Percentiles rank a stretch among this genome's conserved stretches.
These are phyloP conservation scores for Basidioascus undulatus DNA, from an alignment of 768 basidiomycete species.

Conservation along the genomic window DNA sequence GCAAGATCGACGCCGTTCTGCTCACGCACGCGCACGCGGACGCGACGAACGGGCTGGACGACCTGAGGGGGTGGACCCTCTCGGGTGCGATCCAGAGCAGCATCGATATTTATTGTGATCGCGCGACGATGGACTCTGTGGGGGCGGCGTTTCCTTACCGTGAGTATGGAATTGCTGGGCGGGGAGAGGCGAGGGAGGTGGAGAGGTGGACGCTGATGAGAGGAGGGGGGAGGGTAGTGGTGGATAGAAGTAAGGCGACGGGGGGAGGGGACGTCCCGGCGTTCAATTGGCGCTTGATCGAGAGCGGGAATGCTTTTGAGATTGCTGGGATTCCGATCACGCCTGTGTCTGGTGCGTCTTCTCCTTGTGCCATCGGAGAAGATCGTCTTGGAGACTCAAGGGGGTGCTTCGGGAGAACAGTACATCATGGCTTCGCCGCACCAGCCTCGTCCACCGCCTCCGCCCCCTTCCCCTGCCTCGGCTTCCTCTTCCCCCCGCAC, in stretches of 20 bases:
- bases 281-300: conserved; percentile 59
- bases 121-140: conserved; percentile 39
- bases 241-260: conserved; percentile 10
- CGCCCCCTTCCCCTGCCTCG: conserved; percentile 42
- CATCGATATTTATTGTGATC: conserved; percentile 51
- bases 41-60: conserved; percentile 77
- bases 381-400: too few relatives aligned
- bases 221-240: too few relatives aligned
- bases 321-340: conserved; percentile 38
- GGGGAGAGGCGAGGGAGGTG: background rate
- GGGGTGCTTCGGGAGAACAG: too few relatives aligned
- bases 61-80: conserved; percentile 62
- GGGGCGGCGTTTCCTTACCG: conserved; percentile 49
- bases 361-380: too few relatives aligned
- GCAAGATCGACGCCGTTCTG: conserved; percentile 47
- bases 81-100: conserved; percentile 35
- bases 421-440: too few relatives aligned
- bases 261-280: conserved; percentile 42
- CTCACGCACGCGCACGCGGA: conserved; percentile 58
- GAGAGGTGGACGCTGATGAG: too few relatives aligned
- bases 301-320: conserved; percentile 40
- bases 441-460: too few relatives aligned
- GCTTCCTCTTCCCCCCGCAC: conserved; percentile 51
- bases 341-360: conserved; percentile 36
- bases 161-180: conserved; percentile 9